Evolutionary conservation across 257 asterid species (phyloP).

Genomic region (Paraleonurus japonicus): DNA sequence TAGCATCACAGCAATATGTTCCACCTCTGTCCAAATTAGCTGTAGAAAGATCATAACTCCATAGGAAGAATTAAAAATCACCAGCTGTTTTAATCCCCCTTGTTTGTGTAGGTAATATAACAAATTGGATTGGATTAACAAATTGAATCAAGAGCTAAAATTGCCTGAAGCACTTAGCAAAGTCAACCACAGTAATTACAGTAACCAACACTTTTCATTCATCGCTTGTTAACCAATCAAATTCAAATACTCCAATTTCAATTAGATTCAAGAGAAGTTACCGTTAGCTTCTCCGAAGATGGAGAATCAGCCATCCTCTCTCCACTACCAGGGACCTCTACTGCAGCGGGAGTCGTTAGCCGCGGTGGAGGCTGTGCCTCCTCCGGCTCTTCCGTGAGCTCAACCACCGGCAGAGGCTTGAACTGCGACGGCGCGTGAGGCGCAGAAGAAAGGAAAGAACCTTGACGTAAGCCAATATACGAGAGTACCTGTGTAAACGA

Average conservation of each 20-base stretch:
- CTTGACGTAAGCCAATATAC: constrained; percentile 56
- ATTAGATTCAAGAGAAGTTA: constrained; percentile 17
- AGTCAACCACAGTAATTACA: constrained; percentile 31
- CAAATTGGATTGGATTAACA: constrained; percentile 15
- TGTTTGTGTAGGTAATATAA: neutral
- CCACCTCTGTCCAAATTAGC: constrained; percentile 9
- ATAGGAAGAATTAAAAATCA: neutral
- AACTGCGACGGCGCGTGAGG: constrained; percentile 43
- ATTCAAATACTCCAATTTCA: constrained; percentile 5
- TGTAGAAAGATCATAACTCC: neutral
- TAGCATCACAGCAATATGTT: neutral
- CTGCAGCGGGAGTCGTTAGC: constrained; percentile 24
- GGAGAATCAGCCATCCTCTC: constrained; percentile 23
- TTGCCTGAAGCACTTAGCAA: constrained; percentile 15
- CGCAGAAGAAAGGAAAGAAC: constrained; percentile 45
- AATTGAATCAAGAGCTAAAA: constrained; percentile 15
- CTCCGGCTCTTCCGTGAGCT: constrained; percentile 38
- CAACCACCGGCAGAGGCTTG: constrained; percentile 76
- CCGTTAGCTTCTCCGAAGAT: constrained; percentile 40
- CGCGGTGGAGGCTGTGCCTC: constrained; percentile 39
- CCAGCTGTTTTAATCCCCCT: neutral
- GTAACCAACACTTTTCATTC: constrained; percentile 16
- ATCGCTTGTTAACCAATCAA: constrained; percentile 24
- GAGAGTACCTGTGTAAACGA: constrained; percentile 69
- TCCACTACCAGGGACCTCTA: constrained; percentile 20